These are phyloP conservation scores for Thermothelomyces thermophilus DNA, from an alignment of 2,329 filamentous ascomycete species.

Conservation along the genomic window DNA sequence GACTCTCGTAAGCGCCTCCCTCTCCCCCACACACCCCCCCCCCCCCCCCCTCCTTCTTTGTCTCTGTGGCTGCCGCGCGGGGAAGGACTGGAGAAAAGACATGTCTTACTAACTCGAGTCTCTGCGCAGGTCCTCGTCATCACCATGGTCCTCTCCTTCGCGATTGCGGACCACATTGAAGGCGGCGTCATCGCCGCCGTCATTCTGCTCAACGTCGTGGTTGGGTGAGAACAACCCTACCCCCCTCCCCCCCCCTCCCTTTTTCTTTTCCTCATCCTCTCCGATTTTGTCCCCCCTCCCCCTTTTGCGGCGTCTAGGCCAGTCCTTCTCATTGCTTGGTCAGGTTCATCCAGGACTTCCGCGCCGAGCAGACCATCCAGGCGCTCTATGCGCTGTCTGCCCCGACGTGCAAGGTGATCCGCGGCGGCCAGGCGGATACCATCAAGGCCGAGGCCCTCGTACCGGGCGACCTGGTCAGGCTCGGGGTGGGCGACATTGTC, in stretches of 20 bases:
- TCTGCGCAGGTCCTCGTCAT: constrained; percentile 55
- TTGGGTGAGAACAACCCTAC: constrained; percentile 43
- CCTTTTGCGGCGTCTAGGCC: too few relatives aligned
- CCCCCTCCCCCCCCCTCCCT: neutral
- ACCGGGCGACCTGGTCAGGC: constrained; percentile 57
- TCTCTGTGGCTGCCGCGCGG: too few relatives aligned
- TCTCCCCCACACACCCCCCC: too few relatives aligned
- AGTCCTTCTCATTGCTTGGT: neutral
- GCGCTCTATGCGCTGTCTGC: constrained; percentile 52
- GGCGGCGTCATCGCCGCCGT: constrained; percentile 61
- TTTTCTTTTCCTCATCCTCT: too few relatives aligned
- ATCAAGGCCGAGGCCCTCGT: constrained; percentile 54
- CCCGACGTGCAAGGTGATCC: constrained; percentile 53
- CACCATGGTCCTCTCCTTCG: constrained; percentile 64
- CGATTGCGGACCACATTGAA: constrained; percentile 60
- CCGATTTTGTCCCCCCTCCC: too few relatives aligned
- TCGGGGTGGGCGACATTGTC: constrained; percentile 60
- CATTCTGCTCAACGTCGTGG: constrained; percentile 61
- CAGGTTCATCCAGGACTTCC: constrained; percentile 54
- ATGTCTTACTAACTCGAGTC: neutral
- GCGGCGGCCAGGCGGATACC: constrained; percentile 44
- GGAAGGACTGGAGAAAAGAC: too few relatives aligned
- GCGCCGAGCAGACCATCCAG: constrained; percentile 56
- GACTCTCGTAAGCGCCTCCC: constrained; percentile 42
- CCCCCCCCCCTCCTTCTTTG: too few relatives aligned